Conservation (phyloP, 225 moss, liverwort and hornwort genomes). For the Marchantia paleacea region DNA sequence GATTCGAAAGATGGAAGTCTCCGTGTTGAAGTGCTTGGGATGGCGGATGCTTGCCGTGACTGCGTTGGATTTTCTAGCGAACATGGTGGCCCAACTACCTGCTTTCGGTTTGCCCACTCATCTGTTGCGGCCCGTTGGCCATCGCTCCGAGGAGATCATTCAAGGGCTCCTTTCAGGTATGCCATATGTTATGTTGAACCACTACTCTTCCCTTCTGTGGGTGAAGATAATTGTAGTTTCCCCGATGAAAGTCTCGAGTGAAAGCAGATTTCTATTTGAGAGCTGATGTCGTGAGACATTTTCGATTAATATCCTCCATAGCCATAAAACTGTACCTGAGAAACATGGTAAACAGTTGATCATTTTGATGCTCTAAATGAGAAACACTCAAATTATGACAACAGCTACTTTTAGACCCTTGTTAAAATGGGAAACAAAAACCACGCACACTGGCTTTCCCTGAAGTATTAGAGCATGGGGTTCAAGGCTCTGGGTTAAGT, state of each 20-base stretch:
- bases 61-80: slow-evolving; percentile 60
- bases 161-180: slow-evolving; percentile 62
- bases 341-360: too few species aligned
- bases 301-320: too few species aligned
- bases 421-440: too few species aligned
- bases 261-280: background rate
- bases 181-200: background rate
- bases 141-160: slow-evolving; percentile 65
- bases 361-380: too few species aligned
- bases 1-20: slow-evolving; percentile 60
- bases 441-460: too few species aligned
- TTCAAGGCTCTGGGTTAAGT: too few species aligned
- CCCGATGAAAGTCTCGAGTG: background rate
- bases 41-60: slow-evolving; percentile 73
- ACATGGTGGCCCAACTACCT: slow-evolving; percentile 61
- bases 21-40: slow-evolving; percentile 52
- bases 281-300: too few species aligned
- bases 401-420: too few species aligned
- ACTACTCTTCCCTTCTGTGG: background rate
- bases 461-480: too few species aligned
- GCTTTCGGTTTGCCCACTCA: slow-evolving; percentile 42
- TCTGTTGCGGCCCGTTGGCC: slow-evolving; percentile 34
- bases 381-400: too few species aligned
- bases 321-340: too few species aligned
- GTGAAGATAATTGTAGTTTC: background rate